A percentile compares a stretch with the other conserved stretches of the same genome.
These are phyloP conservation scores for Kluyveromyces wickerhamii DNA, from an alignment of 805 yeast species.

Conservation along the genomic window DNA sequence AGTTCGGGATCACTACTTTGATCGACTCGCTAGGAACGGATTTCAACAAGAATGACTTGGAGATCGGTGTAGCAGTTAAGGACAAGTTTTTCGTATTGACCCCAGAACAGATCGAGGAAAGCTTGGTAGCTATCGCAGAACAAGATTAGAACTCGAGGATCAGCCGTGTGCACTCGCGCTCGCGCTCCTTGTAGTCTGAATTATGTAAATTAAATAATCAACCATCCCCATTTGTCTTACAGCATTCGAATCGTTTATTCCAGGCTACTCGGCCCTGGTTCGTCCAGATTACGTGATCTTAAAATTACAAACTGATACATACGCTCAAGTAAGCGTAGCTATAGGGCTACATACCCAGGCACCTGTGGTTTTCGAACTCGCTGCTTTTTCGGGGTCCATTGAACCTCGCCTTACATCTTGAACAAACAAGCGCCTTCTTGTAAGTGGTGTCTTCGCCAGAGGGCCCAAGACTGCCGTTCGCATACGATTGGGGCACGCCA, in stretches of 20 bases:
- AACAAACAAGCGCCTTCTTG: conserved; percentile 23
- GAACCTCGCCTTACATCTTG: conserved; percentile 20
- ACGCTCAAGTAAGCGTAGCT: too few relatives aligned
- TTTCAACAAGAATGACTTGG: conserved; percentile 87
- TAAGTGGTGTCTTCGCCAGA: conserved; percentile 1
- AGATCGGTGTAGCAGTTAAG: conserved; percentile 78
- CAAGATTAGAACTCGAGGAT: conserved; percentile 69
- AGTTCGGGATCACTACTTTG: conserved; percentile 78
- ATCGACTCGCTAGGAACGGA: conserved; percentile 86
- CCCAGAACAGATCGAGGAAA: conserved; percentile 87
- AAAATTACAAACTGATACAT: too few relatives aligned
- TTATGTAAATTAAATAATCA: conserved; percentile 4
- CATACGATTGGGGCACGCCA: neutral
- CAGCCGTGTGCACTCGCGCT: too few relatives aligned
- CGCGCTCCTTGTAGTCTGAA: conserved; percentile 2
- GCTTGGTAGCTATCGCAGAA: conserved; percentile 91
- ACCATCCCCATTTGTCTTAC: conserved; percentile 9
- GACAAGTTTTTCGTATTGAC: conserved; percentile 65
- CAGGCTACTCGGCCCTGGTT: too few relatives aligned
- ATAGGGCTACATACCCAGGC: neutral
- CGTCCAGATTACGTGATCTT: too few relatives aligned
- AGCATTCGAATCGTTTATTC: too few relatives aligned
- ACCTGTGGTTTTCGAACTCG: conserved; percentile 7
- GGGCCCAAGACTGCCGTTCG: neutral
- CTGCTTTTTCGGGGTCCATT: conserved; percentile 14